A percentile compares a stretch with the other conserved stretches of the same genome.
phyloP scores from a whole-genome alignment of 2,329 filamentous ascomycete genomes.

The Blumeria hordei region DNA sequence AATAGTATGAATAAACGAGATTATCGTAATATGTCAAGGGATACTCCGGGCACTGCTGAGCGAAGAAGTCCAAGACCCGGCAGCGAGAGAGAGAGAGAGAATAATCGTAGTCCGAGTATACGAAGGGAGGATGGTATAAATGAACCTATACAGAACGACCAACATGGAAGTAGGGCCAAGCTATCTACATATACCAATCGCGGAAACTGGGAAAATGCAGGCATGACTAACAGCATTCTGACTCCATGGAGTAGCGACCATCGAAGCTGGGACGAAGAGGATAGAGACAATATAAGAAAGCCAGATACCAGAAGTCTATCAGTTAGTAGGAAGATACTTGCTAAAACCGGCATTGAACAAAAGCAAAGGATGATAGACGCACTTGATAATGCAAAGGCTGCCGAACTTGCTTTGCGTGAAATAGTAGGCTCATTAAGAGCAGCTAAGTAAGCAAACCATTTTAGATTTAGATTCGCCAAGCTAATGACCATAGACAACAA shows the following conservation, averaged over 20 bases:
- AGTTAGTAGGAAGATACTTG: conserved; percentile 25
- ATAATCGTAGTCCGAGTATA: conserved; percentile 13
- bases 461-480: background rate
- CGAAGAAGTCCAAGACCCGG: conserved; percentile 15
- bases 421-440: conserved; percentile 59
- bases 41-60: conserved; percentile 22
- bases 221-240: conserved; percentile 53
- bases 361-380: conserved; percentile 42
- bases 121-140: conserved; percentile 15
- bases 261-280: conserved; percentile 16
- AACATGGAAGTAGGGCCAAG: conserved; percentile 9
- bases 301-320: conserved; percentile 15
- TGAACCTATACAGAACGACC: conserved; percentile 17
- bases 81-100: conserved; percentile 13
- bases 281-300: conserved; percentile 15
- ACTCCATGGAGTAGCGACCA: conserved; percentile 23
- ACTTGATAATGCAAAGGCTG: conserved; percentile 54
- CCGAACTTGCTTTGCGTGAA: conserved; percentile 67
- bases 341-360: conserved; percentile 31
- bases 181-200: conserved; percentile 14
- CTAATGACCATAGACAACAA: conserved; percentile 21
- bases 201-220: conserved; percentile 51
- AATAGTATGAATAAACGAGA: conserved; percentile 29
- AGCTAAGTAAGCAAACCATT: conserved; percentile 41
- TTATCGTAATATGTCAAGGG: conserved; percentile 28